These are phyloP conservation scores for Camelina sativa DNA, from an alignment of 345 rosid genomes.

Conservation along the genomic window DNA sequence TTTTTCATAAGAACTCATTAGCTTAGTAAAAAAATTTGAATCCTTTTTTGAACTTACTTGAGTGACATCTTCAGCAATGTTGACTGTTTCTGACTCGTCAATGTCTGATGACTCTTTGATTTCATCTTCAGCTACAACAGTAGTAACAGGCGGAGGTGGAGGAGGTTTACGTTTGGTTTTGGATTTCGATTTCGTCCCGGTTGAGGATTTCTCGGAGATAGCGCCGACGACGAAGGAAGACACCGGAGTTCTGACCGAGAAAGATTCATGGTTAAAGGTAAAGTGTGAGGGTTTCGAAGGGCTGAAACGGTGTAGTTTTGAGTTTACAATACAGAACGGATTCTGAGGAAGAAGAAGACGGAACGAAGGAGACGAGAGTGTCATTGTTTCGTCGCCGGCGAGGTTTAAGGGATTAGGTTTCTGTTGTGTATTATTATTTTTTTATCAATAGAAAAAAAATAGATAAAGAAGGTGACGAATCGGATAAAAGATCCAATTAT, in stretches of 20 bases:
- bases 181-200: constrained; percentile 35
- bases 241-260: constrained; percentile 19
- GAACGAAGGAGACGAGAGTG: constrained; percentile 51
- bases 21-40: background rate
- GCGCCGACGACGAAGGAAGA: constrained; percentile 3
- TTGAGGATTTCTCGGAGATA: constrained; percentile 43
- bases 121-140: constrained; percentile 25
- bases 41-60: constrained; percentile 49
- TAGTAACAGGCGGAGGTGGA: constrained; percentile 38
- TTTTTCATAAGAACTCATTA: background rate
- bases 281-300: constrained; percentile 23
- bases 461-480: background rate
- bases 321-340: constrained; percentile 20
- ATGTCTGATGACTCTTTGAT: constrained; percentile 39
- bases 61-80: constrained; percentile 80
- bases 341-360: constrained; percentile 47
- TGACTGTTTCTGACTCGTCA: constrained; percentile 48
- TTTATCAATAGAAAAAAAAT: background rate
- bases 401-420: constrained; percentile 50
- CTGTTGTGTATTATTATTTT: background rate
- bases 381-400: constrained; percentile 48
- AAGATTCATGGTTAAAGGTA: constrained; percentile 20
- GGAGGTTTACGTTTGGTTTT: constrained; percentile 41
- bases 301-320: constrained; percentile 36
- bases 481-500: background rate